Conservation (phyloP, 1,284 basidiomycete genomes). For the Ustilago esculenta region DNA sequence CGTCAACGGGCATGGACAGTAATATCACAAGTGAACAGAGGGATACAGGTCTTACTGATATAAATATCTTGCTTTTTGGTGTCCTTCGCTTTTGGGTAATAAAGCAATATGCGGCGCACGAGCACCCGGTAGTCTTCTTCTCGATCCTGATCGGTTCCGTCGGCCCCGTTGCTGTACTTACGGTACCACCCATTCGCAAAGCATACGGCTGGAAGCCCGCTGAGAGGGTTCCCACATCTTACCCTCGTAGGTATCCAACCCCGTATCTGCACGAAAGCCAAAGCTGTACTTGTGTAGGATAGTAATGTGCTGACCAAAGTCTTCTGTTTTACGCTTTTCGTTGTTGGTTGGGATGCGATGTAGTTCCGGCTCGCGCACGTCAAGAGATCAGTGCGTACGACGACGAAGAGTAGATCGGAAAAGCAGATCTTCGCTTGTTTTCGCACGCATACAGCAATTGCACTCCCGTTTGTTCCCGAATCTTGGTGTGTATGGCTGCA, state of each 20-base stretch:
- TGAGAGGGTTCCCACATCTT: conserved; percentile 82
- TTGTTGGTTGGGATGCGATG: background rate
- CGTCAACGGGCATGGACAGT: no score
- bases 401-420: conserved; percentile 58
- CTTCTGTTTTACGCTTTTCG: no score
- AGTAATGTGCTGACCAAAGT: no score
- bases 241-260: conserved; percentile 76
- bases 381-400: conserved; percentile 57
- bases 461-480: no score
- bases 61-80: background rate
- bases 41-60: background rate
- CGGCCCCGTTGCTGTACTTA: conserved; percentile 77
- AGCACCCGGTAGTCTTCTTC: conserved; percentile 90
- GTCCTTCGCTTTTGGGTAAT: no score
- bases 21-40: no score
- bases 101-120: conserved; percentile 84
- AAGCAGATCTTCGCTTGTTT: no score
- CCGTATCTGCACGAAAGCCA: no score
- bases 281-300: no score
- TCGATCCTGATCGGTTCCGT: conserved; percentile 77
- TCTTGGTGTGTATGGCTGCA: no score
- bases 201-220: conserved; percentile 77
- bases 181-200: conserved; percentile 81
- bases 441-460: conserved; percentile 10
- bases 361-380: conserved; percentile 60